Evolutionary conservation across 495 filamentous ascomycete species (phyloP), one percentile per base, ranked within the genome.

Genomic region (Lasiosphaeriaceae sp.): DNA sequence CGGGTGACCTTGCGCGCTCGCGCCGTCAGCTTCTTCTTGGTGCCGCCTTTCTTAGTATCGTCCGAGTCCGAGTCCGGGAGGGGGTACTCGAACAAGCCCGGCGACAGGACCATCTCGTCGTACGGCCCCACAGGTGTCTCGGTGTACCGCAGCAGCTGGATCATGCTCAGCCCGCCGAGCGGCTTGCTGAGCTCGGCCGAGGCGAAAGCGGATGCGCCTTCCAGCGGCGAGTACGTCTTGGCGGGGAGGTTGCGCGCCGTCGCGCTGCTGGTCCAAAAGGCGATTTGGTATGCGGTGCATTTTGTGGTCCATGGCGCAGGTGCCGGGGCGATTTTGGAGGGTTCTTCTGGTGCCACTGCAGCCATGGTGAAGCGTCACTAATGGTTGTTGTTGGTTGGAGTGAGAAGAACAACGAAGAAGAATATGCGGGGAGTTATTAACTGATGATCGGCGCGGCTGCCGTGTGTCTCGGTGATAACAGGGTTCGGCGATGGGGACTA

Each of bases 121-220:
- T 82, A 82, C 0, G 77, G 57, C 1, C 79, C 79, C 11, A 77
- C 76, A 4, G 79, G 78, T 17, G 71, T 77, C 19, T 78, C 73
- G 9, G 61, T 64, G 61, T 83, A 82, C 17, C 78, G 66, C 16
- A 82, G 65, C 26, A 80, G 64, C 62, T 78, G 75, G 22, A 80
- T 61, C 55, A 75, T 71, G 48, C 73, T 67, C 9, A 80, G 54
- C 8, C 79, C 77, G 19, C 79, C 78, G 23, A 65, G 55, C 24
- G 75, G 70, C 22, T 66, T 60, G 3, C 71, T 72, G 14, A 60
- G 60, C 43, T 57, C 56, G 7, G 57, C 24, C 6, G 70, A 54
- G 20, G 71, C 68, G 26, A 66, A 71, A 3, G 57, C 4, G 6
- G 72, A 71, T 11, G 58, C 46, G 16, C 58, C 64, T 62, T 78